Percentiles rank a stretch among this genome's conserved stretches.
Evolutionary conservation across 169 alveolate species (phyloP).

Genomic region (Eimeria falciformis): DNA sequence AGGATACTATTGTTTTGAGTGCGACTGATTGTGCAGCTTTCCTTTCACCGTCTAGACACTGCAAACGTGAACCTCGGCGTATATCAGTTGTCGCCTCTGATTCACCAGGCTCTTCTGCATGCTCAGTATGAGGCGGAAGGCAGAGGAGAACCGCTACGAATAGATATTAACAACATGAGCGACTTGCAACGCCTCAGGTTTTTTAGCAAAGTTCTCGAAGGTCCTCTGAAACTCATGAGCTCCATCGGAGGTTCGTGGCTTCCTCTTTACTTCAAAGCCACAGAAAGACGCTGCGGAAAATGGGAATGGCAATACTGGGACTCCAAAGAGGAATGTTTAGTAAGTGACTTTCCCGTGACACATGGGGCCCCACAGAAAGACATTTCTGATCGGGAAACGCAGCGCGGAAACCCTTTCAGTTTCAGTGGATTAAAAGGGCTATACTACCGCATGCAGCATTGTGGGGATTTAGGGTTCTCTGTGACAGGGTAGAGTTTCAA

Average conservation of each 20-base stretch:
- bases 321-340: constrained; percentile 74
- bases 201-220: constrained; percentile 71
- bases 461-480: too few species aligned
- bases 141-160: constrained; percentile 48
- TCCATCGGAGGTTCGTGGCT: constrained; percentile 68
- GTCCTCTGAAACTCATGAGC: constrained; percentile 71
- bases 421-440: too few species aligned
- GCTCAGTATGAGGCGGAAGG: constrained; percentile 79
- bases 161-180: constrained; percentile 65
- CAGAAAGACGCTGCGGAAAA: constrained; percentile 62
- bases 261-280: constrained; percentile 68
- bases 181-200: constrained; percentile 68
- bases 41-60: constrained; percentile 77
- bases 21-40: constrained; percentile 40
- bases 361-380: too few species aligned
- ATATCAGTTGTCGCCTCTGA: constrained; percentile 73
- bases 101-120: constrained; percentile 75
- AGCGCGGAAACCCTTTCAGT: too few species aligned
- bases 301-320: constrained; percentile 80
- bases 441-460: too few species aligned
- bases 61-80: constrained; percentile 72
- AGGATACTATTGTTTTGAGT: neutral
- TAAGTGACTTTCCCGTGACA: neutral
- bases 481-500: too few species aligned
- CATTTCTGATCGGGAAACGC: too few species aligned